These are phyloP conservation scores for Citrus sinensis DNA, from an alignment of 345 rosid genomes.

Conservation along the genomic window DNA sequence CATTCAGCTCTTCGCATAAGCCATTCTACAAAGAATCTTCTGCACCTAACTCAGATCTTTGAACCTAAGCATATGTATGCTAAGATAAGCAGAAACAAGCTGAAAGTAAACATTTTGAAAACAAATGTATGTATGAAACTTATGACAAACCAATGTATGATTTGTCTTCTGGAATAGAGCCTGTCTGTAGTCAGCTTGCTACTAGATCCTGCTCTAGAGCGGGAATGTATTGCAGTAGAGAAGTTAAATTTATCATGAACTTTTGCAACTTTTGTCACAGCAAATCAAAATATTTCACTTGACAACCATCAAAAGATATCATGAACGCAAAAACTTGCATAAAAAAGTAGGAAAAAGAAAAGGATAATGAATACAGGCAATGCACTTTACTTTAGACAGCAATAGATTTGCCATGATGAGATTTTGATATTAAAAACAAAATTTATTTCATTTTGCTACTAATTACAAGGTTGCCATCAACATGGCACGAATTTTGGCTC, in stretches of 20 bases:
- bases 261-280: neutral
- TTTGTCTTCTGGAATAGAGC: neutral
- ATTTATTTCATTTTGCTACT: neutral
- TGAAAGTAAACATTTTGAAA: neutral
- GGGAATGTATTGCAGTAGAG: neutral
- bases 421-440: neutral
- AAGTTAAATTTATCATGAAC: neutral
- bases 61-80: neutral
- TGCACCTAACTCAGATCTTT: neutral
- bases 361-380: too few species aligned
- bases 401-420: too few species aligned
- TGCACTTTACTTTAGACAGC: too few species aligned
- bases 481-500: slow-evolving; percentile 98
- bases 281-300: neutral
- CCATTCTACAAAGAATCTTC: neutral
- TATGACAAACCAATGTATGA: neutral
- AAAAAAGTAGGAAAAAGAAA: neutral
- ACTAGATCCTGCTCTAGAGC: neutral
- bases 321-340: neutral
- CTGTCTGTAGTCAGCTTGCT: neutral
- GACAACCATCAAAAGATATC: neutral
- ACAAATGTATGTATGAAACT: neutral
- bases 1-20: neutral
- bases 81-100: neutral
- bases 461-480: slow-evolving; percentile 68